A percentile compares a stretch with the other conserved stretches of the same genome.
phyloP scores from a whole-genome alignment of 1,284 basidiomycete species.

The Pyrrhoderma noxium region DNA sequence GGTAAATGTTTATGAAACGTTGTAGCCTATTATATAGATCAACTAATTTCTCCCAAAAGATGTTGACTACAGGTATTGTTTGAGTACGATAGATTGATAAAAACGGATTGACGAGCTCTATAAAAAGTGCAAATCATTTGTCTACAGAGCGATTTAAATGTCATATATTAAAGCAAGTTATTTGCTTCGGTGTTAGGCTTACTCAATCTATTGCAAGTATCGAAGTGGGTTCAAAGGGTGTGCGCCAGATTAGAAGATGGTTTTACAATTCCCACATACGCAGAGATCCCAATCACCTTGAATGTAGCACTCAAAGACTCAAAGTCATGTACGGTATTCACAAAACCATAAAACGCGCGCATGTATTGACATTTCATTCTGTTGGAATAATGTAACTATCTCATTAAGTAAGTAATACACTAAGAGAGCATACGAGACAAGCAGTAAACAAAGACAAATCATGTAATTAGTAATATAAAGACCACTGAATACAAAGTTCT shows the following conservation, averaged over 20 bases:
- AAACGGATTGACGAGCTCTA: slow-evolving; percentile 39
- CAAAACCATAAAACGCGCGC: slow-evolving; percentile 42
- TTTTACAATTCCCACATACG: slow-evolving; percentile 47
- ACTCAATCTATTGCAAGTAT: slow-evolving; percentile 36
- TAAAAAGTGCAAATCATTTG: neutral
- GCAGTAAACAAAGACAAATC: too few species aligned
- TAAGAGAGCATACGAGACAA: too few species aligned
- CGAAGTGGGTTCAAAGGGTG: slow-evolving; percentile 32
- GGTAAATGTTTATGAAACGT: too few species aligned
- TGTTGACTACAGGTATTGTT: slow-evolving; percentile 46
- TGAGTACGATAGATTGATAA: slow-evolving; percentile 43
- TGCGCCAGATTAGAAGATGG: slow-evolving; percentile 34
- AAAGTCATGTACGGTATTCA: slow-evolving; percentile 42
- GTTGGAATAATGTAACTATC: slow-evolving; percentile 12
- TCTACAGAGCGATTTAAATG: neutral
- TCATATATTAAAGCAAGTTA: too few species aligned
- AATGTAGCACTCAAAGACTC: slow-evolving; percentile 44
- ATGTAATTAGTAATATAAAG: too few species aligned
- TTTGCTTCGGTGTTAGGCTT: too few species aligned
- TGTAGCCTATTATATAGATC: neutral
- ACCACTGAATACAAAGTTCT: too few species aligned
- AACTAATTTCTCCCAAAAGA: slow-evolving; percentile 36
- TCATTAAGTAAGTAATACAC: too few species aligned
- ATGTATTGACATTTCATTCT: too few species aligned
- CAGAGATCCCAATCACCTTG: slow-evolving; percentile 49